Base-by-base conservation (phyloP, 1,139 yeast genomes). In the Kurtzmaniella quercitrusa region DNA sequence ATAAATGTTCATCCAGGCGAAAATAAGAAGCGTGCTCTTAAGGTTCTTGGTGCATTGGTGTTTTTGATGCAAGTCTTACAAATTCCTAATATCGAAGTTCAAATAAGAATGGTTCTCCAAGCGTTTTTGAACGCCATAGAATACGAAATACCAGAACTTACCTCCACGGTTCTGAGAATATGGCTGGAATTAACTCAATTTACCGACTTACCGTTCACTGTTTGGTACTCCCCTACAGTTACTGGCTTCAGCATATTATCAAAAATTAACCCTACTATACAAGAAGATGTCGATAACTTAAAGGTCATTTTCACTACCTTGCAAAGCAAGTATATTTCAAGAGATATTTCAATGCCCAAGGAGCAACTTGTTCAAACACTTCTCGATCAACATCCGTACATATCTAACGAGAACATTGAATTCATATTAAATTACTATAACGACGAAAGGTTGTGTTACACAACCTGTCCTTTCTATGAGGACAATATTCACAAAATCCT, bases 401-500 rank as follows among this genome's bases (percentile, higher is more conserved):
- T 79, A 29, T 62, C 75, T 3, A 65, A 64, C 0, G 59, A 60
- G 2, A 65, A 66, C 11, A 67, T 73, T 6, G 51, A 61, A 12
- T 70, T 70, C 46, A 70, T 81, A 1, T 59, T 81, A 34, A 58
- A 65, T 7, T 74, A 67, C 53, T 82, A 78, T 55, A 61, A 64
- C 1, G 68, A 71, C n/a, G 78, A 74, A 44, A 72, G 73, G 42
- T 53, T 73, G 21, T 82, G 90, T 53, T 37, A 33, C 25, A 31
- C 36, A n/a, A 68, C 81, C 1, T 63, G 73, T 38, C 69, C 76
- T 0, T 60, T 70, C 16, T 83, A 90, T 87, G 62, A 63, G 39
- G 68, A 65, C 1, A 77, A 79, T 51, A 65, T 79, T 40, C 58
- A 62, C 18, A 63, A 61, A n/a, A 48, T 82, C 2, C 58, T 82